These are phyloP conservation scores for Symbiodinium pilosum DNA, from an alignment of 73 alveolate genomes.

Conservation along the genomic window DNA sequence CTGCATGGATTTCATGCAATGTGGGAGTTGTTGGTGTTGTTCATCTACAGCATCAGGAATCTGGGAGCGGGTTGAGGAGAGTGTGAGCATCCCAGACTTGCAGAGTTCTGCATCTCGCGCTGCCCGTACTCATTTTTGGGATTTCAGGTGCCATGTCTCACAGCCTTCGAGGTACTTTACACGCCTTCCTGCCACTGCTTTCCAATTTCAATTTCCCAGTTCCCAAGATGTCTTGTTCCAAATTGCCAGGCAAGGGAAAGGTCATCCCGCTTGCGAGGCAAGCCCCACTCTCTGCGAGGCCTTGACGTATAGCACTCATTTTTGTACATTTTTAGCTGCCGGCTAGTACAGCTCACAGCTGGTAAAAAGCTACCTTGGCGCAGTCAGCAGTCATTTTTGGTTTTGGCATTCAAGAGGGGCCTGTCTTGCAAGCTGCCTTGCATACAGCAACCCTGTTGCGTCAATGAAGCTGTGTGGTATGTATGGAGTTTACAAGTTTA, in stretches of 20 bases:
- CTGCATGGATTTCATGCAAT: not conserved
- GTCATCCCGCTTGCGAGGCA: slow-evolving; percentile 63
- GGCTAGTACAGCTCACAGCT: no score
- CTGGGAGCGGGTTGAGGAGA: not conserved
- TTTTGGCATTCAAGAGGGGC: no score
- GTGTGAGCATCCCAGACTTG: not conserved
- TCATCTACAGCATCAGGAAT: not conserved
- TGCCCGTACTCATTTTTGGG: not conserved
- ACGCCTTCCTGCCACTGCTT: not conserved
- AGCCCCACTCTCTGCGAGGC: slow-evolving; percentile 79
- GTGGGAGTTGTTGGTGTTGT: not conserved
- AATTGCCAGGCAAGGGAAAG: slow-evolving; percentile 61
- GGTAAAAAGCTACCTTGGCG: no score
- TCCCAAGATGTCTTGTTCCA: not conserved
- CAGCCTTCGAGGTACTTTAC: slow-evolving; percentile 77
- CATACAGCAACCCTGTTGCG: no score
- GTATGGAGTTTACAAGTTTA: no score
- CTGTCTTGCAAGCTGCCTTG: no score
- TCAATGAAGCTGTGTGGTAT: no score
- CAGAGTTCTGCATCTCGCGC: not conserved
- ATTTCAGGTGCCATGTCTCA: not conserved
- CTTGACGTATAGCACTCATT: no score
- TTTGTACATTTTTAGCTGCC: no score
- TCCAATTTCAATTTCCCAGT: not conserved
- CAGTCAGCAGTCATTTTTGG: no score